Evolutionary conservation across 306 rosid genomes (phyloP).

Genomic region (Acacia crassicarpa): DNA sequence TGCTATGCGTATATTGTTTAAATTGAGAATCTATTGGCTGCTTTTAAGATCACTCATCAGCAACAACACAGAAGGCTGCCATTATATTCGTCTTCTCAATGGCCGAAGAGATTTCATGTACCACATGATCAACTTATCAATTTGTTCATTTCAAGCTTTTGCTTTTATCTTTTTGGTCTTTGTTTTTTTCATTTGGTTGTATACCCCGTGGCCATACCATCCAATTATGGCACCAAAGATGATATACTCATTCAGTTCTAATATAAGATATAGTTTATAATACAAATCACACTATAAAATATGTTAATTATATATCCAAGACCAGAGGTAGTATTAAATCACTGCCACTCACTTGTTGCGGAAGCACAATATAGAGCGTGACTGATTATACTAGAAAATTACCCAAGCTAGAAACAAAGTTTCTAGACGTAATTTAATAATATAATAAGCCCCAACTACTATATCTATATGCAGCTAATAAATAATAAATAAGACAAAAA

Average conservation of each 20-base stretch:
- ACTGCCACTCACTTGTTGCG: conserved; percentile 39
- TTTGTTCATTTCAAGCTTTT: not conserved
- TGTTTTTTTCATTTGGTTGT: not conserved
- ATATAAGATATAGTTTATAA: no score
- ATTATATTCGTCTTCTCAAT: conserved; percentile 32
- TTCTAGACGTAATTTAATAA: no score
- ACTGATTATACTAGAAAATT: no score
- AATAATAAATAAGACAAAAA: no score
- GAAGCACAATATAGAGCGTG: no score
- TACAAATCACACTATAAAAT: no score
- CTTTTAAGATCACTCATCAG: conserved; percentile 14
- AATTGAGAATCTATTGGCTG: conserved; percentile 30
- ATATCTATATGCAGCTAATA: no score
- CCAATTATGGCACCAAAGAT: conserved; percentile 14
- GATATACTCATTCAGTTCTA: no score
- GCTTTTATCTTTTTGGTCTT: not conserved
- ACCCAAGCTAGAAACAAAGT: no score
- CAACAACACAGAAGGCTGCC: conserved; percentile 27
- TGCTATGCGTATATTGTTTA: not conserved
- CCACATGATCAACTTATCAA: not conserved
- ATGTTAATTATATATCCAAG: no score
- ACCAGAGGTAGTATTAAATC: conserved; percentile 11
- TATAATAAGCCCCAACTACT: no score
- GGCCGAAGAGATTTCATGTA: conserved; percentile 31
- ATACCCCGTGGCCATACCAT: conserved; percentile 26